Evolutionary conservation across 179 eudicot species (phyloP).

Genomic region (Kewa caespitosa): DNA sequence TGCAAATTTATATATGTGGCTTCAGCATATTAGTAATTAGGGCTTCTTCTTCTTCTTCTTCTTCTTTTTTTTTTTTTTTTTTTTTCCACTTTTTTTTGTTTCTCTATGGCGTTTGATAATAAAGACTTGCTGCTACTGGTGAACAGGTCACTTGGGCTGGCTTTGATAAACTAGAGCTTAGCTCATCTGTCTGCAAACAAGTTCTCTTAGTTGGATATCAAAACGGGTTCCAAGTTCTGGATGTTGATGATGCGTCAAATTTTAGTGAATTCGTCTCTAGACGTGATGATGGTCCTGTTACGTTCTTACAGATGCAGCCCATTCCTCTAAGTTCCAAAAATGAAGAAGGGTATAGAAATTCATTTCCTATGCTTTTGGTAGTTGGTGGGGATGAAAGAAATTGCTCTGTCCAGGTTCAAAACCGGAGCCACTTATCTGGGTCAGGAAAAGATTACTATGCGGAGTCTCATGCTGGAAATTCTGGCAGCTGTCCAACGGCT

Average conservation of each 20-base stretch:
- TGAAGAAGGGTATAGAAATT: conserved; percentile 39
- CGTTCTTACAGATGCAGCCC: conserved; percentile 69
- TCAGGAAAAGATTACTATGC: conserved; percentile 30
- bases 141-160: conserved; percentile 73
- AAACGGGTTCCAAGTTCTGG: conserved; percentile 72
- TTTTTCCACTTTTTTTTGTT: neutral
- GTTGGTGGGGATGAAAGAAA: conserved; percentile 57
- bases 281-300: conserved; percentile 62
- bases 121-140: neutral
- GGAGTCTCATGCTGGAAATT: conserved; percentile 41
- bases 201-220: conserved; percentile 68
- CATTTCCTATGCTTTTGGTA: conserved; percentile 66
- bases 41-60: too few species aligned
- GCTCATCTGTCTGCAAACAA: conserved; percentile 40
- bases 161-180: conserved; percentile 61
- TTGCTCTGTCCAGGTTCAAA: conserved; percentile 26
- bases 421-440: conserved; percentile 26
- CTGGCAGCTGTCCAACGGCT: conserved; percentile 46
- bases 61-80: neutral
- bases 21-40: too few species aligned
- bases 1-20: too few species aligned
- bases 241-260: conserved; percentile 73
- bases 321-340: conserved; percentile 42
- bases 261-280: conserved; percentile 61
- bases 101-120: neutral